Conservation (phyloP, 1,284 basidiomycete species). For the Laetiporus sulphureus region DNA sequence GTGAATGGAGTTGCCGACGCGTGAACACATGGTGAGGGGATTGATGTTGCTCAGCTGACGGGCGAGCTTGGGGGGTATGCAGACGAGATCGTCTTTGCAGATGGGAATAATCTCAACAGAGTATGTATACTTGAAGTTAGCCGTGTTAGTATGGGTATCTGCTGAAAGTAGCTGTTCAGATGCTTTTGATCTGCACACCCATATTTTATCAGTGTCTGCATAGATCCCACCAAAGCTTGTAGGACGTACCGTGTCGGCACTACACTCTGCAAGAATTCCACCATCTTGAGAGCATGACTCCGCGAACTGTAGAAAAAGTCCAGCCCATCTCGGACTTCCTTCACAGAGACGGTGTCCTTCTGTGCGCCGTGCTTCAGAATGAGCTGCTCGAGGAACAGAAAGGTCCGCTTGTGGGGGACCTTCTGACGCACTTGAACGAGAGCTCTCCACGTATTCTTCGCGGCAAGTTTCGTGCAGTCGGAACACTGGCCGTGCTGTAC, state of each 20-base stretch:
- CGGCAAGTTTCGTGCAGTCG: constrained; percentile 88
- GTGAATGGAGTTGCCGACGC: constrained; percentile 89
- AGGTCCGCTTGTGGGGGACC: constrained; percentile 95
- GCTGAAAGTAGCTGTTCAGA: constrained; percentile 92
- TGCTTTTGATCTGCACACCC: constrained; percentile 82
- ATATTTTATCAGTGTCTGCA: too few relatives aligned
- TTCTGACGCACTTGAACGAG: constrained; percentile 97
- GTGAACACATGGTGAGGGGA: constrained; percentile 82
- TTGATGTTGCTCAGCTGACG: constrained; percentile 82
- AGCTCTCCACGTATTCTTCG: constrained; percentile 99
- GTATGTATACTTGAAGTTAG: constrained; percentile 98
- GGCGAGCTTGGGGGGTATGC: constrained; percentile 80
- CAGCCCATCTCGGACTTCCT: constrained; percentile 90
- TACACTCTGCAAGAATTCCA: constrained; percentile 87
- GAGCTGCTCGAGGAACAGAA: constrained; percentile 95
- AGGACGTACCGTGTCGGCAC: constrained; percentile 75
- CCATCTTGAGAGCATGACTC: constrained; percentile 94
- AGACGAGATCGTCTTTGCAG: constrained; percentile 97
- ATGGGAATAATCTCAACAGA: constrained; percentile 96
- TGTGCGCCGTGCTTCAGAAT: constrained; percentile 97
- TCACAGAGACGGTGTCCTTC: constrained; percentile 91
- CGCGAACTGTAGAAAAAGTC: constrained; percentile 95
- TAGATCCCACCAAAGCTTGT: too few relatives aligned
- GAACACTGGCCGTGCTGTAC: constrained; percentile 96
- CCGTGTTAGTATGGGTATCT: constrained; percentile 88